Evolutionary conservation across 148 eudicot genomes (phyloP).

Genomic region (Vaccinium myrtillus): DNA sequence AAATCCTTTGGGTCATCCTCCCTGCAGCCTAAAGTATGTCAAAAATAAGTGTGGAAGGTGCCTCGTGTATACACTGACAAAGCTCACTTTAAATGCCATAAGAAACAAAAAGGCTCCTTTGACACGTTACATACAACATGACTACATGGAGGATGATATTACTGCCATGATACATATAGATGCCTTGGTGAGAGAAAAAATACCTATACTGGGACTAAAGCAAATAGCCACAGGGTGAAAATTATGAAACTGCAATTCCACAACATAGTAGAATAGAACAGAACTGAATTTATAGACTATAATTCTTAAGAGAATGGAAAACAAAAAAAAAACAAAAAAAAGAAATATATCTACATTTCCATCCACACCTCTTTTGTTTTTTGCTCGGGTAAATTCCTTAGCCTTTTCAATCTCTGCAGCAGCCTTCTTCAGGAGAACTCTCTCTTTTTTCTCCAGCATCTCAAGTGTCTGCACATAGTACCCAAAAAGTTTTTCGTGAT

Average conservation of each 20-base stretch:
- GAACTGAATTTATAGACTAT: background rate
- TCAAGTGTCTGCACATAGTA: constrained; percentile 58
- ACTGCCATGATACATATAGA: background rate
- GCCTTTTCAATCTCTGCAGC: constrained; percentile 71
- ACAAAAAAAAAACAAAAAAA: background rate
- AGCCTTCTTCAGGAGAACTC: constrained; percentile 65
- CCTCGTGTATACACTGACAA: background rate
- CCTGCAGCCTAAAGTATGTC: no score
- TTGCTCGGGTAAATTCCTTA: constrained; percentile 67
- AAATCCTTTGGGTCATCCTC: no score
- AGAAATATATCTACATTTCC: background rate
- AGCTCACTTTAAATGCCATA: background rate
- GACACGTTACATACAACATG: background rate
- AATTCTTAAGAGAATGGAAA: background rate
- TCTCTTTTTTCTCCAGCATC: constrained; percentile 86
- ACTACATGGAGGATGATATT: background rate
- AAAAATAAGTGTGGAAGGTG: no score
- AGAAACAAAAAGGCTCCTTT: background rate
- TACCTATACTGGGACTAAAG: background rate
- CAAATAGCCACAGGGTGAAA: background rate
- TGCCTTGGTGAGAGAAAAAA: background rate
- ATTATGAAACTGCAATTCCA: background rate
- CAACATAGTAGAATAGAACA: background rate
- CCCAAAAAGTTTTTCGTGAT: background rate
- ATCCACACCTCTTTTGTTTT: constrained; percentile 70